These are phyloP conservation scores for Dimargaris verticillata DNA, from an alignment of 192 early-diverging fungal genomes.

Conservation along the genomic window DNA sequence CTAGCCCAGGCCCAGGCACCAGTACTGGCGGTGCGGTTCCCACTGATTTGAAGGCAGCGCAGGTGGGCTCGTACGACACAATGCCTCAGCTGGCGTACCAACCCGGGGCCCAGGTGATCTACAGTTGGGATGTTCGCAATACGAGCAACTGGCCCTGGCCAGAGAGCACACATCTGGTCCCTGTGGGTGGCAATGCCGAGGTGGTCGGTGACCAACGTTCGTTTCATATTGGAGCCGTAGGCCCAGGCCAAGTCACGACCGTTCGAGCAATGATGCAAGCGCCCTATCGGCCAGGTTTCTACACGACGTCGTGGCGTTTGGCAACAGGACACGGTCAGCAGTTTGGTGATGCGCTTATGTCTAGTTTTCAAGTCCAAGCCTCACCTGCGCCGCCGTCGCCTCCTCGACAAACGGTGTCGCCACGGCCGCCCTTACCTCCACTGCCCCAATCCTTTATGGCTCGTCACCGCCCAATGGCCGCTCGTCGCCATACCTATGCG, in stretches of 20 bases:
- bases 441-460: no score
- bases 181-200: neutral
- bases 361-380: neutral
- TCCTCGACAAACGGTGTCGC: no score
- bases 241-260: neutral
- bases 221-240: neutral
- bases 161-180: neutral
- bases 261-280: neutral
- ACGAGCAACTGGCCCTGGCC: neutral
- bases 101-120: no score
- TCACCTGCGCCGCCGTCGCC: neutral
- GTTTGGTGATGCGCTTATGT: constrained; percentile 5
- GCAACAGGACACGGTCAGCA: neutral
- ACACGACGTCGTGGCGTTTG: constrained; percentile 5
- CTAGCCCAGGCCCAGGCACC: no score
- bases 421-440: no score
- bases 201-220: neutral
- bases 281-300: constrained; percentile 2
- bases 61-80: no score
- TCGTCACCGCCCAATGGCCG: no score
- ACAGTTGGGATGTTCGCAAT: no score
- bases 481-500: no score
- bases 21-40: no score
- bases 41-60: no score
- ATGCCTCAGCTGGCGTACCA: no score